Evolutionary conservation across 1,284 basidiomycete genomes (phyloP).

Genomic region (Fistulinella cinereoalba): DNA sequence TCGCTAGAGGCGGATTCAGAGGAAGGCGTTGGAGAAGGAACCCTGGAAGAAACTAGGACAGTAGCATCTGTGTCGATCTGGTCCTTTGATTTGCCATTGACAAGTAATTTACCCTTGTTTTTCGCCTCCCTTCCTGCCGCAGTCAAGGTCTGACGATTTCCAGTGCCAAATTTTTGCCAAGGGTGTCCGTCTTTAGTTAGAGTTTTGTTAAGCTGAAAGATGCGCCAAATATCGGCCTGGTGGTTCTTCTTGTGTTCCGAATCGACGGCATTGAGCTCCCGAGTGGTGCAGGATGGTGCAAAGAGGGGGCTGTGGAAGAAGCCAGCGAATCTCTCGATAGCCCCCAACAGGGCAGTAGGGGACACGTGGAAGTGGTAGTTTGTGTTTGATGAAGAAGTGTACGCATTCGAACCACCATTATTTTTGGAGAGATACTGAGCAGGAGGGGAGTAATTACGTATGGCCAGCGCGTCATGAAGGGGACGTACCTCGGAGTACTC

Average conservation of each 20-base stretch:
- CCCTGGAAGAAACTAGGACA: conserved; percentile 49
- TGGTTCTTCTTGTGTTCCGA: conserved; percentile 99
- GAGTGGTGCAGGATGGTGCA: conserved; percentile 83
- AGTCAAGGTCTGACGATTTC: conserved; percentile 83
- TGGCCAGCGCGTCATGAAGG: background rate
- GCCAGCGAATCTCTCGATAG: conserved; percentile 87
- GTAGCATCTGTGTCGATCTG: conserved; percentile 20
- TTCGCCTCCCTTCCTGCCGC: conserved; percentile 59
- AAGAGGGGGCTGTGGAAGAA: conserved; percentile 97
- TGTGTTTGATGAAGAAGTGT: conserved; percentile 90
- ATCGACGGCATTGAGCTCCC: conserved; percentile 96
- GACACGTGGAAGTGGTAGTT: conserved; percentile 94
- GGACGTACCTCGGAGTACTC: conserved; percentile 77
- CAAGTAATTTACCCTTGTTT: conserved; percentile 42
- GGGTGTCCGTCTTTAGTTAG: conserved; percentile 79
- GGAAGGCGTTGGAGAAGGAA: conserved; percentile 63
- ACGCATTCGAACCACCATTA: conserved; percentile 92
- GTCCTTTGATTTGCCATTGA: conserved; percentile 8
- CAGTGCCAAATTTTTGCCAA: conserved; percentile 94
- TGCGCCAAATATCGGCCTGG: conserved; percentile 94
- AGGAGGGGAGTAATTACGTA: background rate
- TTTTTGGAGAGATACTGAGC: conserved; percentile 83
- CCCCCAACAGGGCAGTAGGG: conserved; percentile 80
- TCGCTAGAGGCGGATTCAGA: conserved; percentile 52
- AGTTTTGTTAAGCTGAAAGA: conserved; percentile 94